These are phyloP conservation scores for Epichloe gansuensis DNA, from an alignment of 2,329 filamentous ascomycete genomes.

Conservation along the genomic window DNA sequence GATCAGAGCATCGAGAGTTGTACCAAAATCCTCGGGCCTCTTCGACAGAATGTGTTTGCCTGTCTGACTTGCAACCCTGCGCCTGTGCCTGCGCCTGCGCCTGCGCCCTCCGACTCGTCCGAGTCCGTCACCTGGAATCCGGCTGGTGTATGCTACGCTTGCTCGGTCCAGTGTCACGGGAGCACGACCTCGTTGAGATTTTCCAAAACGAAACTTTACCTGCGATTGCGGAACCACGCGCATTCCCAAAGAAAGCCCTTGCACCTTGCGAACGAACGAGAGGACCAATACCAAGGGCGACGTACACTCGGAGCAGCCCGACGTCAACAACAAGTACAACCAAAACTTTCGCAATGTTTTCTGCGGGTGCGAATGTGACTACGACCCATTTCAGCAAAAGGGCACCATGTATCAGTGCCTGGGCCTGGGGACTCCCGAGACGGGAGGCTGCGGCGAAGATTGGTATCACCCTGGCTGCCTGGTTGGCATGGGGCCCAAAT, in stretches of 20 bases:
- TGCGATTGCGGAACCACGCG: slow-evolving; percentile 93
- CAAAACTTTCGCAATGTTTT: slow-evolving; percentile 92
- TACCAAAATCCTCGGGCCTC: slow-evolving; percentile 75
- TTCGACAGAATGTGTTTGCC: slow-evolving; percentile 82
- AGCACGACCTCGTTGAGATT: slow-evolving; percentile 88
- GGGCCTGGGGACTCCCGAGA: slow-evolving; percentile 66
- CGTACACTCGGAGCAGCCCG: slow-evolving; percentile 64
- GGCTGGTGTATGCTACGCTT: slow-evolving; percentile 90
- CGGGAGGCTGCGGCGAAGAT: slow-evolving; percentile 87
- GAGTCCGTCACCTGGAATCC: slow-evolving; percentile 41
- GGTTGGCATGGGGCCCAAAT: slow-evolving; percentile 64
- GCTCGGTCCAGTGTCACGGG: slow-evolving; percentile 95
- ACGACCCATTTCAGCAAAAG: slow-evolving; percentile 79
- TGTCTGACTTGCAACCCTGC: slow-evolving; percentile 89
- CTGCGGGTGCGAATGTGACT: slow-evolving; percentile 79
- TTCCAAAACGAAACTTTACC: slow-evolving; percentile 87
- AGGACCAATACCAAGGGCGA: slow-evolving; percentile 63
- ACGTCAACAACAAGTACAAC: slow-evolving; percentile 74
- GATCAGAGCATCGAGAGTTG: slow-evolving; percentile 80
- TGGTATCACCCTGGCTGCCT: slow-evolving; percentile 96
- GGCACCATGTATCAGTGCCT: slow-evolving; percentile 98
- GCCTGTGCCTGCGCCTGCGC: slow-evolving; percentile 62
- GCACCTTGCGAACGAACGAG: slow-evolving; percentile 61
- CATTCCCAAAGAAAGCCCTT: slow-evolving; percentile 57
- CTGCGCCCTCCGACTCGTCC: slow-evolving; percentile 45